A percentile compares a stretch with the other conserved stretches of the same genome.
Conservation (phyloP, 768 basidiomycete species). For the Trametopsis cervina region DNA sequence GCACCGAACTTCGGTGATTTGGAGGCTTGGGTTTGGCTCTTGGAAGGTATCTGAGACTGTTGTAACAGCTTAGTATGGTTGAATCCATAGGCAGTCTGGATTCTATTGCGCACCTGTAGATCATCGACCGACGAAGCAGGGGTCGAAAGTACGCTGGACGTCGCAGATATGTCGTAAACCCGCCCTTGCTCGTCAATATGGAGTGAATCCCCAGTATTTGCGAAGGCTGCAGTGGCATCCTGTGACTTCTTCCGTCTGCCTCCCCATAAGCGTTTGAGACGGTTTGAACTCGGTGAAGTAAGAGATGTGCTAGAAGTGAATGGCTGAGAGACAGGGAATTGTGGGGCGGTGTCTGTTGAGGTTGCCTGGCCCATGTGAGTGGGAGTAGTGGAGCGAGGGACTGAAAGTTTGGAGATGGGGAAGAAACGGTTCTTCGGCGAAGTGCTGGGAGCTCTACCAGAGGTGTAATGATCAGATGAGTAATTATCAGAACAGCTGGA, state of each 20-base stretch:
- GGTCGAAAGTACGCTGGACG: slow-evolving; percentile 1
- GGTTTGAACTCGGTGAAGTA: slow-evolving; percentile 22
- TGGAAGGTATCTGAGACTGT: not conserved
- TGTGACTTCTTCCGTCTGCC: slow-evolving; percentile 52
- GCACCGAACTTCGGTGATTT: slow-evolving; percentile 8
- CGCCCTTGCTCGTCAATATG: not conserved
- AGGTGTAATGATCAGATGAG: slow-evolving; percentile 35
- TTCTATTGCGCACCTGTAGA: slow-evolving; percentile 6
- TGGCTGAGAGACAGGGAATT: slow-evolving; percentile 16
- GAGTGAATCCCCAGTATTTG: not conserved
- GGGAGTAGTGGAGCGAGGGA: slow-evolving; percentile 24
- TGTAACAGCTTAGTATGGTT: slow-evolving; percentile 7
- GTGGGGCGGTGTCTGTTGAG: slow-evolving; percentile 19
- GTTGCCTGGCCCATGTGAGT: slow-evolving; percentile 34
- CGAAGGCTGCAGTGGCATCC: slow-evolving; percentile 29
- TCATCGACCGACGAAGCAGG: slow-evolving; percentile 5
- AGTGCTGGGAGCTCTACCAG: slow-evolving; percentile 9
- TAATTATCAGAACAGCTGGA: slow-evolving; percentile 35
- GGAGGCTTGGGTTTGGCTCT: slow-evolving; percentile 1
- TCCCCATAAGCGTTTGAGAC: slow-evolving; percentile 53
- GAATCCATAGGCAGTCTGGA: not conserved
- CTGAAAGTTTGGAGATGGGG: slow-evolving; percentile 22
- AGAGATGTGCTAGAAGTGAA: not conserved
- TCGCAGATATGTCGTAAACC: not conserved
- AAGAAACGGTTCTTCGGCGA: slow-evolving; percentile 20